Evolutionary conservation across 768 basidiomycete genomes (phyloP).

Genomic region (Nidula microcarpa): DNA sequence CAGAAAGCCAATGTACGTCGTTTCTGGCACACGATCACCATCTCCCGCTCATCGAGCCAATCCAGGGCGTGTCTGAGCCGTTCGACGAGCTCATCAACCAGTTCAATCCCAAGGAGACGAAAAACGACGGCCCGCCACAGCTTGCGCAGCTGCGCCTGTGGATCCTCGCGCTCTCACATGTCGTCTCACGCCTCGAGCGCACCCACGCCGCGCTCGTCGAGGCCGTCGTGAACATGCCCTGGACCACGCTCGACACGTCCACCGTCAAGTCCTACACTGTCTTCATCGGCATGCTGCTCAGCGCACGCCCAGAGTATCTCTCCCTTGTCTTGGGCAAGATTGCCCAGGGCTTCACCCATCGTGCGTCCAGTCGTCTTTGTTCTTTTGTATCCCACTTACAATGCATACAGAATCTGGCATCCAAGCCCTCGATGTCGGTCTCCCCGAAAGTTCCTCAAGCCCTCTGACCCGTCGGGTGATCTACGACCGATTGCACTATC

Average conservation of each 20-base stretch:
- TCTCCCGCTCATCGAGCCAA: conserved; percentile 15
- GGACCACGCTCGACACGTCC: conserved; percentile 84
- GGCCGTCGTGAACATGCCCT: conserved; percentile 83
- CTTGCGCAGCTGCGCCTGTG: conserved; percentile 67
- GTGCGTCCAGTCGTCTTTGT: conserved; percentile 44
- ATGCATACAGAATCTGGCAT: conserved; percentile 61
- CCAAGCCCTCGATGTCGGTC: conserved; percentile 52
- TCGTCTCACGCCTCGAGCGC: conserved; percentile 85
- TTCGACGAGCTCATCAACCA: conserved; percentile 91
- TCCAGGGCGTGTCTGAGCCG: conserved; percentile 66
- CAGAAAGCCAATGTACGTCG: conserved; percentile 64
- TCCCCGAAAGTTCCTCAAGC: conserved; percentile 60
- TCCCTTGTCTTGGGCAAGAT: conserved; percentile 79
- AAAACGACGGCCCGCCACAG: conserved; percentile 28
- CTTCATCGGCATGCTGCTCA: conserved; percentile 89
- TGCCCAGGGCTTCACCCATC: conserved; percentile 84
- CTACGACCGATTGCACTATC: conserved; percentile 82
- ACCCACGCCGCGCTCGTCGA: conserved; percentile 78
- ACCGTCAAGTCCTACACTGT: conserved; percentile 88
- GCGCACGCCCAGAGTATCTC: conserved; percentile 89
- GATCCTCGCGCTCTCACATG: conserved; percentile 86
- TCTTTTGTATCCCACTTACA: conserved; percentile 1
- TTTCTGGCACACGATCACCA: background rate
- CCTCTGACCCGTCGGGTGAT: conserved; percentile 80
- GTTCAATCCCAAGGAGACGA: conserved; percentile 55